These are phyloP conservation scores for Cucumis hystrix DNA, from an alignment of 306 rosid species.

Conservation along the genomic window DNA sequence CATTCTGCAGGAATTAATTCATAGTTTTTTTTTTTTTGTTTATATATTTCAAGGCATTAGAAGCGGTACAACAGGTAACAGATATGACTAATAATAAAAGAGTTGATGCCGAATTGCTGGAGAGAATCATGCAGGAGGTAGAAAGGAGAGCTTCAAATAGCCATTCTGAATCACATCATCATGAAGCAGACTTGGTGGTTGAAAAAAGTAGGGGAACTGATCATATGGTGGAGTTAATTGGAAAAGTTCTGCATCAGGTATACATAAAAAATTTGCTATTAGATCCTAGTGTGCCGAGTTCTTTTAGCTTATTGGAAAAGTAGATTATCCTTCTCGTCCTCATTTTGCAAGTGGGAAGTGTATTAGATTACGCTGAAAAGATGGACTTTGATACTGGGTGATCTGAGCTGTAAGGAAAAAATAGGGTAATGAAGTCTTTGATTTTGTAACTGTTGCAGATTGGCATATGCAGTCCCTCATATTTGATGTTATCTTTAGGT, in stretches of 20 bases:
- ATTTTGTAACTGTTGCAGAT: background rate
- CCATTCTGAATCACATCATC: slow-evolving; percentile 10
- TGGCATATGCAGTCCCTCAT: background rate
- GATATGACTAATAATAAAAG: slow-evolving; percentile 47
- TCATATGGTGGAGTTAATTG: slow-evolving; percentile 47
- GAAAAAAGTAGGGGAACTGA: slow-evolving; percentile 48
- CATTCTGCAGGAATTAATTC: background rate
- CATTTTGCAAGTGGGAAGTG: background rate
- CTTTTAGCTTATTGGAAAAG: background rate
- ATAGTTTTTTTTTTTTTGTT: no score
- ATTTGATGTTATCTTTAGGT: no score
- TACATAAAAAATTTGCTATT: background rate
- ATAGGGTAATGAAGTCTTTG: background rate
- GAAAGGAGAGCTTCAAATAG: slow-evolving; percentile 35
- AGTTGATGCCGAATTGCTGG: slow-evolving; percentile 47
- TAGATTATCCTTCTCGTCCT: background rate
- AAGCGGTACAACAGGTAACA: slow-evolving; percentile 58
- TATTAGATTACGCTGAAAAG: background rate
- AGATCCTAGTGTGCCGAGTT: background rate
- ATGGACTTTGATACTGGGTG: background rate
- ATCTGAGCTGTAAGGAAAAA: background rate
- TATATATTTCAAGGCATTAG: slow-evolving; percentile 51
- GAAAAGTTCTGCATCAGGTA: slow-evolving; percentile 77
- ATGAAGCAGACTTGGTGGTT: slow-evolving; percentile 11
- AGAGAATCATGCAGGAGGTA: slow-evolving; percentile 51